Evolutionary conservation across 495 filamentous ascomycete species (phyloP), one percentile per base, ranked within the genome.

Genomic region (Jackrogersella multiformis): DNA sequence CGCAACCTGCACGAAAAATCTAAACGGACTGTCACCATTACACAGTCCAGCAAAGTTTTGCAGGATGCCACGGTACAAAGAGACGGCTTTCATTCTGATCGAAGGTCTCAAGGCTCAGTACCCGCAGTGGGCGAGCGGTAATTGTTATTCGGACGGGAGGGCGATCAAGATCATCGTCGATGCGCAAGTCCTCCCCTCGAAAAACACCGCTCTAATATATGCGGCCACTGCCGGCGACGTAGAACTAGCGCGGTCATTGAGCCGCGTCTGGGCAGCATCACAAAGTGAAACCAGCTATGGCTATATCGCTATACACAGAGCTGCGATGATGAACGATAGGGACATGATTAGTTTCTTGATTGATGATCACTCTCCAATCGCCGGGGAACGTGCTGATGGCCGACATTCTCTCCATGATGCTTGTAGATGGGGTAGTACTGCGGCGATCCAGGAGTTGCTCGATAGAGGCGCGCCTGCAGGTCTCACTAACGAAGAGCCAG

Each of bases 371-470:
- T 15, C 26, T 9, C 15, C 18, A 9, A 18, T 38, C 9, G 48
- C 55, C 9, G 7, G n/a, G 1, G 5, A 15, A 16, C 59, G 48
- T 4, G 2, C 16, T 13, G 39, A 46, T 13, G 49, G 59, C 12
- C 55, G 49, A 20, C 30, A 46, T 12, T 10, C 15, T 9, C 23
- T 62, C 15, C 59, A 62, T 13, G 49, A 62, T 5, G 49, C 59
- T 28, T 55, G 59, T 20, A 38, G 49, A 2, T 55, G 59, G 48
- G 48, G 39, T 2, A 44, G 10, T 15, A 4, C 30, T n/a, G 20
- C 35, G 16, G 36, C 32, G 15, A 61, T 61, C 38, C 38, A 61
- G 20, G 48, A 45, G 7, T 21, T 61, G 26, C 48, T 61, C 20
- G 20, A 62, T 10, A 51, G 39, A 18, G 28, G 39, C 23, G 49